These are phyloP conservation scores for Pseudovirgaria hyperparasitica DNA, from an alignment of 2,329 filamentous ascomycete genomes.

Conservation along the genomic window DNA sequence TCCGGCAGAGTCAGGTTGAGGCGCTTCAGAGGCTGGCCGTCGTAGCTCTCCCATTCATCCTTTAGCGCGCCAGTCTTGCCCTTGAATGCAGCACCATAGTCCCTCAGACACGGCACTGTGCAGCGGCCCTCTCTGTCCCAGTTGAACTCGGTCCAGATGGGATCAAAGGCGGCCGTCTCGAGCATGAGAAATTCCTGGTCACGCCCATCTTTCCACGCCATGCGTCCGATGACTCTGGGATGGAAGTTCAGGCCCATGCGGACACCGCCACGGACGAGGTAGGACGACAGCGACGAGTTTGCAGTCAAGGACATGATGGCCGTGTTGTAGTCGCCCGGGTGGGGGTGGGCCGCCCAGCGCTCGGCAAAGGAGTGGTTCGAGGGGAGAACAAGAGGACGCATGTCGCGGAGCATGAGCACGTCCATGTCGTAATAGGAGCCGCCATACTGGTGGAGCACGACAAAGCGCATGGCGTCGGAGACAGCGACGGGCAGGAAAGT, in stretches of 20 bases:
- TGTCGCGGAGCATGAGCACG: slow-evolving; percentile 40
- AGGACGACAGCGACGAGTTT: slow-evolving; percentile 42
- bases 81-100: slow-evolving; percentile 41
- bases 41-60: slow-evolving; percentile 42
- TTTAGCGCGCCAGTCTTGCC: slow-evolving; percentile 31
- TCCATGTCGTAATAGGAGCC: slow-evolving; percentile 46
- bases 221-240: slow-evolving; percentile 40
- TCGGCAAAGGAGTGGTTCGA: slow-evolving; percentile 42
- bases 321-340: slow-evolving; percentile 44
- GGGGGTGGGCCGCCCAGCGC: slow-evolving; percentile 40
- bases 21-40: slow-evolving; percentile 28
- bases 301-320: slow-evolving; percentile 43
- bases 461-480: slow-evolving; percentile 42
- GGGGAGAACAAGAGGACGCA: slow-evolving; percentile 40
- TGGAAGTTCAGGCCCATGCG: slow-evolving; percentile 47
- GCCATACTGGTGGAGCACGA: slow-evolving; percentile 41
- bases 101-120: slow-evolving; percentile 41
- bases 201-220: slow-evolving; percentile 43
- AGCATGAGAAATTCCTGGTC: slow-evolving; percentile 43
- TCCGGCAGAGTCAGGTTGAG: slow-evolving; percentile 17
- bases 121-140: slow-evolving; percentile 39
- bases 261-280: slow-evolving; percentile 42
- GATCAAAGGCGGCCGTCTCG: slow-evolving; percentile 44
- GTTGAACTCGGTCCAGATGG: slow-evolving; percentile 46
- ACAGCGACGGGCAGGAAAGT: slow-evolving; percentile 46